A percentile compares a stretch with the other conserved stretches of the same genome.
Conservation (phyloP, 345 rosid genomes). For the Hypericum androsaemum region DNA sequence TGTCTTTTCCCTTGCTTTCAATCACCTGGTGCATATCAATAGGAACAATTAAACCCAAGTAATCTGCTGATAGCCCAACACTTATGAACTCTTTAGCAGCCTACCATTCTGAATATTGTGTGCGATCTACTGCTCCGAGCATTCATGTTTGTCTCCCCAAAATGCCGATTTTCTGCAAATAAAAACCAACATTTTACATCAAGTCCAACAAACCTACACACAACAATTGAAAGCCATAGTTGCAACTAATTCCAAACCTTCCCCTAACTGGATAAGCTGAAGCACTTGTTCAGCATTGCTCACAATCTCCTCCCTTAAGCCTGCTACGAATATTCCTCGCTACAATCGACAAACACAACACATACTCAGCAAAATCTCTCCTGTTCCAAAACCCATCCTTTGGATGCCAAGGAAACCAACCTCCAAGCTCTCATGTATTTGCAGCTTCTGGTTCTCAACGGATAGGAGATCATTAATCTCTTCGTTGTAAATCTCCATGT, state of each 20-base stretch:
- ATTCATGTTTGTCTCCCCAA: conserved; percentile 96
- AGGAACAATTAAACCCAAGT: background rate
- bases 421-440: conserved; percentile 90
- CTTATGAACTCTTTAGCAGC: conserved; percentile 2
- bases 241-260: conserved; percentile 42
- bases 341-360: conserved; percentile 20
- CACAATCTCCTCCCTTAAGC: conserved; percentile 82
- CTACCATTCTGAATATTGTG: conserved; percentile 94
- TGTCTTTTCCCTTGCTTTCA: conserved; percentile 70
- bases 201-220: no score
- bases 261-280: conserved; percentile 72
- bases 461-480: conserved; percentile 83
- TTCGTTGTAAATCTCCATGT: conserved; percentile 92
- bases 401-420: conserved; percentile 39
- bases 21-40: conserved; percentile 41
- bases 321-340: conserved; percentile 88
- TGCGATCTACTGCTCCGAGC: conserved; percentile 94
- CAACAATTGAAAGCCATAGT: no score
- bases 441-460: conserved; percentile 72
- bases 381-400: no score
- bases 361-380: conserved; percentile 7
- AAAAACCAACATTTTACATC: background rate
- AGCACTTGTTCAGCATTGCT: conserved; percentile 74
- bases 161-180: conserved; percentile 69
- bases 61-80: background rate